phyloP scores from a whole-genome alignment of 345 rosid species.

The Carallia brachiata region DNA sequence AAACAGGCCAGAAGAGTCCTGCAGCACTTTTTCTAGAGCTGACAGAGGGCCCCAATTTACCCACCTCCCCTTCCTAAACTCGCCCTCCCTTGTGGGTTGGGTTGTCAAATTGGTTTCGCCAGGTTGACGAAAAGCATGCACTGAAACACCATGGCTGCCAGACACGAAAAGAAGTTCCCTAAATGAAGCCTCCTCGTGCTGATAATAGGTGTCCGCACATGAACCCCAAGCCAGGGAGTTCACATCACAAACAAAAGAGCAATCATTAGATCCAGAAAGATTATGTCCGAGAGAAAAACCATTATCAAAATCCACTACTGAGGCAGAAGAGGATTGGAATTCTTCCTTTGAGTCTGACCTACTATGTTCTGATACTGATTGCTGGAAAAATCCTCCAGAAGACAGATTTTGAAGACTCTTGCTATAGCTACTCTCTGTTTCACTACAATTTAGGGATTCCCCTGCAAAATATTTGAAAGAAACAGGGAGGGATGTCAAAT shows the following conservation, averaged over 20 bases:
- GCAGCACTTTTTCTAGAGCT: conserved; percentile 18
- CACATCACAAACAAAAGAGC: conserved; percentile 63
- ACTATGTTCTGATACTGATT: conserved; percentile 20
- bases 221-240: conserved; percentile 89
- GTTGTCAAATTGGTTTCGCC: conserved; percentile 31
- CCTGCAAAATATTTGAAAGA: conserved; percentile 32
- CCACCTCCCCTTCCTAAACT: conserved; percentile 71
- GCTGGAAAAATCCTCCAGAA: conserved; percentile 21
- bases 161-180: conserved; percentile 81
- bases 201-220: conserved; percentile 69
- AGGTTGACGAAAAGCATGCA: conserved; percentile 72
- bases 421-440: conserved; percentile 26
- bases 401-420: conserved; percentile 41
- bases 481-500: conserved; percentile 10
- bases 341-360: conserved; percentile 47
- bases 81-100: conserved; percentile 33
- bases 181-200: conserved; percentile 56
- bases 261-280: conserved; percentile 35
- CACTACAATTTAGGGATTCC: conserved; percentile 30
- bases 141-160: conserved; percentile 59
- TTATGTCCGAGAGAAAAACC: conserved; percentile 36
- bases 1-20: conserved; percentile 27
- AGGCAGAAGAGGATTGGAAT: conserved; percentile 47
- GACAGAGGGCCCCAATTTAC: conserved; percentile 83
- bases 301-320: conserved; percentile 44